Evolutionary conservation across 1,284 basidiomycete genomes (phyloP), one percentile per base, ranked within the genome.

Genomic region (Puccinia sorghi): DNA sequence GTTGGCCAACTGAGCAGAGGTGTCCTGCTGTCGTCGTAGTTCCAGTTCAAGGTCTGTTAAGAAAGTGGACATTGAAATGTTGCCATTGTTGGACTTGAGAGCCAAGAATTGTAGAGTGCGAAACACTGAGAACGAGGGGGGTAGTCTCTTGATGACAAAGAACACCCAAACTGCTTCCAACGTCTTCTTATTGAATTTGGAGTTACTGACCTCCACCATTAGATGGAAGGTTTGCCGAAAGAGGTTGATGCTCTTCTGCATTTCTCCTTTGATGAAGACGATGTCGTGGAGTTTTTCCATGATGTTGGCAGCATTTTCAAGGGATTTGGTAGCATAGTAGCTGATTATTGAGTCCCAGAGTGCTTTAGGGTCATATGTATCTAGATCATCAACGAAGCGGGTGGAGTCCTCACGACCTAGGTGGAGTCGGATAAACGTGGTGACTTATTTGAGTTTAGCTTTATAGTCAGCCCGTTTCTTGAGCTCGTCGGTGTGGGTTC

Each of bases 81-180:
- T 17, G 8, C 9, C 48, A 3, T 41, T 8, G 32, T 8, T 12
- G 22, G 43, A 7, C 15, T 67, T 67, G 22, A 67, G 25, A 1
- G 41, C 6, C 8, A n/a, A 13, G 43, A 48, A 67, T 15, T 48
- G n/a, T 0, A 67, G n/a, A 27, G 64, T 25, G 1, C 64, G 43
- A 39, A 67, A 50, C 3, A 43, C 32, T 25, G n/a, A 6, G 27
- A 48, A 67, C 3, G 41, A 25, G 6, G n/a, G 12, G 1, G 64
- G 64, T 11, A 67, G 25, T 48, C 64, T n/a, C 27, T 67, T 67
- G 43, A 67, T 43, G 4, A 67, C 3, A 12, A 67, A 20, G 43
- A 67, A 67, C 4, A 67, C 39, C 64, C 64, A 67, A 4, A 41
- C 25, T 9, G 43, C n/a, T 20, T 67, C 64, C 4, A 67, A 9